These are phyloP conservation scores for Pseudocercospora fijiensis DNA, from an alignment of 2,329 filamentous ascomycete species.

Conservation along the genomic window DNA sequence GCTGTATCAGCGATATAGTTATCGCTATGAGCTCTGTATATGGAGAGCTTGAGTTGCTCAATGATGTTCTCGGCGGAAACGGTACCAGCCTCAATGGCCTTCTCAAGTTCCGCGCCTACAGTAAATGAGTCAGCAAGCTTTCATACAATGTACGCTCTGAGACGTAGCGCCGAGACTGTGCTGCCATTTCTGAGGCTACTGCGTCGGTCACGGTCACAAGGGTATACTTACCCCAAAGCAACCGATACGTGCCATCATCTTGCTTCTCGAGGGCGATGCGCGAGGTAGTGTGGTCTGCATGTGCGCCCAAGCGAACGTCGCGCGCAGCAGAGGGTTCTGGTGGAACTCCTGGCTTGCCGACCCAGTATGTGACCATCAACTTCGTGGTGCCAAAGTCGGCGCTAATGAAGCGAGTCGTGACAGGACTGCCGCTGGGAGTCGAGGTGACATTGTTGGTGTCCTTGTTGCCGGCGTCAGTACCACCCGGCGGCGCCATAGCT, in stretches of 20 bases:
- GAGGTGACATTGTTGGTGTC: background rate
- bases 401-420: background rate
- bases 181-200: too few species aligned
- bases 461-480: too few species aligned
- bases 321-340: background rate
- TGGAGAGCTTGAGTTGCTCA: background rate
- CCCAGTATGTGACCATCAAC: background rate
- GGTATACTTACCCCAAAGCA: too few species aligned
- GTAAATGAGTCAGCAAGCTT: background rate
- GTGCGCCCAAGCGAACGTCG: background rate
- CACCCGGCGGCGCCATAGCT: too few species aligned
- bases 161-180: too few species aligned
- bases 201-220: too few species aligned
- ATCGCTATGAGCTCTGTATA: background rate
- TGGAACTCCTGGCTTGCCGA: background rate
- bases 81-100: background rate
- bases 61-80: background rate
- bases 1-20: background rate
- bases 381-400: background rate
- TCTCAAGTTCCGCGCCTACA: background rate
- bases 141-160: too few species aligned
- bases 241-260: too few species aligned
- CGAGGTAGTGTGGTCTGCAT: background rate
- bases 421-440: background rate
- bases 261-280: too few species aligned